A percentile compares a stretch with the other conserved stretches of the same genome.
phyloP scores from a whole-genome alignment of 139 green algal species.

The Picochlorum sp. region DNA sequence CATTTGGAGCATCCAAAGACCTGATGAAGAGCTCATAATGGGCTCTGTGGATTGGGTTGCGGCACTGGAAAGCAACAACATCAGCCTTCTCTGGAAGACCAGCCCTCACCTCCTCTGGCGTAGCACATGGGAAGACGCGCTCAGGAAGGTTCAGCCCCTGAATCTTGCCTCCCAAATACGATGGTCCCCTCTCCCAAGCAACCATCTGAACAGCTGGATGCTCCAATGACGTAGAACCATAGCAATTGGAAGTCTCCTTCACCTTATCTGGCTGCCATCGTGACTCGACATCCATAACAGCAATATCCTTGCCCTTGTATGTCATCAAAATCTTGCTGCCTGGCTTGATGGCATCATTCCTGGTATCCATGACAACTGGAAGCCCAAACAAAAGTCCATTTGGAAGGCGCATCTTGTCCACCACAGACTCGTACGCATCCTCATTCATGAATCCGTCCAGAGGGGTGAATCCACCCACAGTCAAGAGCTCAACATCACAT shows the following conservation, averaged over 20 bases:
- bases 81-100: conserved; percentile 27
- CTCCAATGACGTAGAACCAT: conserved; percentile 82
- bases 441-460: conserved; percentile 81
- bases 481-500: conserved; percentile 84
- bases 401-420: conserved; percentile 62
- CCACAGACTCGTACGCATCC: conserved; percentile 65
- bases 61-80: conserved; percentile 86
- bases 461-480: conserved; percentile 76
- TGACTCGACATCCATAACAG: conserved; percentile 66
- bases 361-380: conserved; percentile 85
- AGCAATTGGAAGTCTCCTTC: conserved; percentile 66
- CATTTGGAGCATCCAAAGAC: conserved; percentile 66
- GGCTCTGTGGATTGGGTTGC: conserved; percentile 87
- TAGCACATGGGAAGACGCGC: conserved; percentile 72
- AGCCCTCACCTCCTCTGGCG: conserved; percentile 45
- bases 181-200: conserved; percentile 71
- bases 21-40: conserved; percentile 93
- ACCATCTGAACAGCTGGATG: conserved; percentile 92
- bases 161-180: conserved; percentile 37
- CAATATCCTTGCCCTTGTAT: conserved; percentile 77
- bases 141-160: conserved; percentile 64
- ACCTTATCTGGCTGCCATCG: conserved; percentile 77
- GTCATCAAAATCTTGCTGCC: conserved; percentile 75
- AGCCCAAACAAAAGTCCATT: conserved; percentile 73
- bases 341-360: conserved; percentile 50